Evolutionary conservation across 2,329 filamentous ascomycete species (phyloP).

Genomic region (Ophiocordyceps camponoti-rufipedis): DNA sequence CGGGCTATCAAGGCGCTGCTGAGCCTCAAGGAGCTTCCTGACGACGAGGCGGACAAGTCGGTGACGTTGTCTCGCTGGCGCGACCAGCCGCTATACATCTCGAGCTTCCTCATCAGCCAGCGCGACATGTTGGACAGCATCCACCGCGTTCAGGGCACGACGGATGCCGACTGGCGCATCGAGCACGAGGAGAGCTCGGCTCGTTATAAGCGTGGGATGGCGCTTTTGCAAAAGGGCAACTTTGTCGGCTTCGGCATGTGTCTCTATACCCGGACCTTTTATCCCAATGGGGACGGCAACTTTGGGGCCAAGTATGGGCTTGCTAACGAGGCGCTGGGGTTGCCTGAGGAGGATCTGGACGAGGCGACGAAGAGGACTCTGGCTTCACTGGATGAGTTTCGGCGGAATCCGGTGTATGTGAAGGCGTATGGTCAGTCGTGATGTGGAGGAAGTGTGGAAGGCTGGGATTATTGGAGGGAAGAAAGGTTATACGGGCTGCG

Average conservation of each 20-base stretch:
- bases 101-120: slow-evolving; percentile 40
- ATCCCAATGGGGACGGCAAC: slow-evolving; percentile 19
- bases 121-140: slow-evolving; percentile 46
- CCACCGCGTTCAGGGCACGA: slow-evolving; percentile 36
- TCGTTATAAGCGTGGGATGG: slow-evolving; percentile 24
- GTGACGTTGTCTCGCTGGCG: slow-evolving; percentile 17
- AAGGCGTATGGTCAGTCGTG: background rate
- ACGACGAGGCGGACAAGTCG: slow-evolving; percentile 15
- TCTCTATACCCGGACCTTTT: slow-evolving; percentile 40
- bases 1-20: slow-evolving; percentile 32
- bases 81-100: slow-evolving; percentile 31
- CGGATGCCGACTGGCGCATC: slow-evolving; percentile 42
- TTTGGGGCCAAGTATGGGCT: slow-evolving; percentile 18
- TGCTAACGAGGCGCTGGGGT: slow-evolving; percentile 32
- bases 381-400: slow-evolving; percentile 12
- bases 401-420: background rate
- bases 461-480: background rate
- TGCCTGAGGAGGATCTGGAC: slow-evolving; percentile 41
- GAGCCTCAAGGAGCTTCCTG: slow-evolving; percentile 26
- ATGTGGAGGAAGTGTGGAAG: background rate
- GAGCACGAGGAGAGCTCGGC: slow-evolving; percentile 23
- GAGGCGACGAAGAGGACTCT: slow-evolving; percentile 31
- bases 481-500: background rate
- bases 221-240: slow-evolving; percentile 21
- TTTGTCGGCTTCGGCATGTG: slow-evolving; percentile 23